phyloP scores from a whole-genome alignment of 2,329 filamentous ascomycete species.

The Aspergillus spinulosporus region DNA sequence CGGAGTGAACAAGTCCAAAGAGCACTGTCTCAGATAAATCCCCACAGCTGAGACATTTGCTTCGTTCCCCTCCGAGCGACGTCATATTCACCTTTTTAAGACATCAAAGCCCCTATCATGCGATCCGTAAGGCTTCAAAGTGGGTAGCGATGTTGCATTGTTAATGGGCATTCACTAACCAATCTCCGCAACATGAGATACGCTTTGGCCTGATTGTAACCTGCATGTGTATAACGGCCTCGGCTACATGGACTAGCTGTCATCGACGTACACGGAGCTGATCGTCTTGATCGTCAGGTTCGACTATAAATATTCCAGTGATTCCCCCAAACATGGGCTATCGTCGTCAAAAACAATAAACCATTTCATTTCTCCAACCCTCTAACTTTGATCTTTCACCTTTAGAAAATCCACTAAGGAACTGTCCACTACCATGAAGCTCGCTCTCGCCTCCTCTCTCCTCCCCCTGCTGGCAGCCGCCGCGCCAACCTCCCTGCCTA shows the following conservation, averaged over 20 bases:
- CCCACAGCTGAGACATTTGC: constrained; percentile 6
- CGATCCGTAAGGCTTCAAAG: neutral
- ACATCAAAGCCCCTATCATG: constrained; percentile 3
- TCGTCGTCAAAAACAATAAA: neutral
- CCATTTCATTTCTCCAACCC: neutral
- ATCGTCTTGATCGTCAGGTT: constrained; percentile 4
- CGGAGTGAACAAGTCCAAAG: neutral
- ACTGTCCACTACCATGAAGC: constrained; percentile 27
- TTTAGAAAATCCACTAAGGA: neutral
- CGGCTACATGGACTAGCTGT: neutral
- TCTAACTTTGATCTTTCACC: neutral
- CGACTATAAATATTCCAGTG: constrained; percentile 1
- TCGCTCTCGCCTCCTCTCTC: constrained; percentile 24
- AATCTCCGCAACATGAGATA: neutral
- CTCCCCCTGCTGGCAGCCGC: constrained; percentile 30
- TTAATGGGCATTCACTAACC: neutral
- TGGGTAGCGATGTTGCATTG: constrained; percentile 1
- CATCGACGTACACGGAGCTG: constrained; percentile 20
- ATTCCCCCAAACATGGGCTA: neutral
- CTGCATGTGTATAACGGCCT: neutral
- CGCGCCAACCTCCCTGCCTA: constrained; percentile 19
- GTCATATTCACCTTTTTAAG: constrained; percentile 4
- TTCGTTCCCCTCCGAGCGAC: constrained; percentile 4
- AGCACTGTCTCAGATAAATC: constrained; percentile 5
- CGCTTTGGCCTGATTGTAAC: neutral